These are phyloP conservation scores for Anthoceros angustus DNA, from an alignment of 225 moss, liverwort and hornwort species.

Conservation along the genomic window DNA sequence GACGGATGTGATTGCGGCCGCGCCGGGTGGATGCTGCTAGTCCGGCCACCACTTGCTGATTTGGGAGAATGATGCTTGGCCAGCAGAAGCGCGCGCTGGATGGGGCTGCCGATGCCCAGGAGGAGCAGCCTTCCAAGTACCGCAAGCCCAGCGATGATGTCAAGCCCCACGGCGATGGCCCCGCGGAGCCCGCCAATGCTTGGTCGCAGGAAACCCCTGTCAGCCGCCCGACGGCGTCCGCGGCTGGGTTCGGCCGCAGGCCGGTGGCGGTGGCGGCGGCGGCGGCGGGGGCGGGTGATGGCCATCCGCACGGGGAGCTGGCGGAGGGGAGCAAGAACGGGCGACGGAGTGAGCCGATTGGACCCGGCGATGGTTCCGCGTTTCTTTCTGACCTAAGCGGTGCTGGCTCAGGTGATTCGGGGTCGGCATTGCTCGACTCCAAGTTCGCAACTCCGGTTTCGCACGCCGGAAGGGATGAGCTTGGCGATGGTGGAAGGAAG, in stretches of 20 bases:
- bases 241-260: too few relatives aligned
- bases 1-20: not conserved
- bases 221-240: too few relatives aligned
- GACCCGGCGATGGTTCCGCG: not conserved
- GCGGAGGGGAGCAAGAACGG: not conserved
- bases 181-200: not conserved
- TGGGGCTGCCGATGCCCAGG: not conserved
- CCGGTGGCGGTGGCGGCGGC: too few relatives aligned
- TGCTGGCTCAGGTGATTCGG: not conserved
- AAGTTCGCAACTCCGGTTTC: not conserved
- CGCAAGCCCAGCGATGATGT: not conserved
- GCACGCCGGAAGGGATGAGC: not conserved
- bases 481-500: not conserved
- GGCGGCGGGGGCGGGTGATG: too few relatives aligned
- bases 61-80: not conserved
- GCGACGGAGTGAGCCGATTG: not conserved
- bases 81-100: slow-evolving; percentile 3
- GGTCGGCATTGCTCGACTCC: not conserved
- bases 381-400: not conserved
- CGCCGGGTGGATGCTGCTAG: not conserved
- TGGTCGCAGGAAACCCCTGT: too few relatives aligned
- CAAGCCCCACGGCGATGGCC: not conserved
- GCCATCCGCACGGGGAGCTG: not conserved
- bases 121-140: slow-evolving; percentile 2
- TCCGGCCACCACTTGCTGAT: too few relatives aligned